A percentile compares a stretch with the other conserved stretches of the same genome.
phyloP scores from a whole-genome alignment of 139 green algal genomes.

The Tetradesmus lagerheimii region DNA sequence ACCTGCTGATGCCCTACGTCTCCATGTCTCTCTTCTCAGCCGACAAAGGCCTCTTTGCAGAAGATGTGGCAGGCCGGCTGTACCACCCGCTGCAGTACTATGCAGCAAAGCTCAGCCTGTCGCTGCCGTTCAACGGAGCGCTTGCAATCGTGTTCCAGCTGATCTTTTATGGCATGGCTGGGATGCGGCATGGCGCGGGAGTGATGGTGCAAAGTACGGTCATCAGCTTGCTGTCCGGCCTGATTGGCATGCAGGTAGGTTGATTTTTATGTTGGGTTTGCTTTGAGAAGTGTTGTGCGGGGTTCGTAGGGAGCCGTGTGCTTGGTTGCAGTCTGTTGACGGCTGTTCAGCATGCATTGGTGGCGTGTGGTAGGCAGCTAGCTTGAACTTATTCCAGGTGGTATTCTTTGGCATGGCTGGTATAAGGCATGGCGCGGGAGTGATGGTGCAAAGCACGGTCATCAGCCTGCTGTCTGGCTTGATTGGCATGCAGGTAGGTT shows the following conservation, averaged over 20 bases:
- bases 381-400: slow-evolving; percentile 16
- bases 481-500: slow-evolving; percentile 56
- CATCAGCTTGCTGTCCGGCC: slow-evolving; percentile 37
- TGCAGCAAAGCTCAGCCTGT: slow-evolving; percentile 37
- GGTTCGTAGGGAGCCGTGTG: no score
- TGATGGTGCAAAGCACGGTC: slow-evolving; percentile 39
- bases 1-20: slow-evolving; percentile 57
- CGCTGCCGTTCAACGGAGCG: slow-evolving; percentile 3
- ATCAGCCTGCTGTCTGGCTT: slow-evolving; percentile 44
- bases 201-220: slow-evolving; percentile 41
- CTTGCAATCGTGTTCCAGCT: slow-evolving; percentile 7
- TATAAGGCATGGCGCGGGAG: slow-evolving; percentile 40
- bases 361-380: no score
- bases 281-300: no score
- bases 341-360: no score
- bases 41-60: slow-evolving; percentile 52
- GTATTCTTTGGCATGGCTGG: slow-evolving; percentile 64
- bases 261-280: not conserved
- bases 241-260: slow-evolving; percentile 57
- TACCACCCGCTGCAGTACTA: slow-evolving; percentile 61
- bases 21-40: slow-evolving; percentile 57
- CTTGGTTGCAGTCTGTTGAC: no score
- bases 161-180: slow-evolving; percentile 61
- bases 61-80: slow-evolving; percentile 46
- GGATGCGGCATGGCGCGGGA: slow-evolving; percentile 43